Evolutionary conservation across 768 basidiomycete species (phyloP), one percentile per base, ranked within the genome.

Genomic region (Multifurca ochricompacta): DNA sequence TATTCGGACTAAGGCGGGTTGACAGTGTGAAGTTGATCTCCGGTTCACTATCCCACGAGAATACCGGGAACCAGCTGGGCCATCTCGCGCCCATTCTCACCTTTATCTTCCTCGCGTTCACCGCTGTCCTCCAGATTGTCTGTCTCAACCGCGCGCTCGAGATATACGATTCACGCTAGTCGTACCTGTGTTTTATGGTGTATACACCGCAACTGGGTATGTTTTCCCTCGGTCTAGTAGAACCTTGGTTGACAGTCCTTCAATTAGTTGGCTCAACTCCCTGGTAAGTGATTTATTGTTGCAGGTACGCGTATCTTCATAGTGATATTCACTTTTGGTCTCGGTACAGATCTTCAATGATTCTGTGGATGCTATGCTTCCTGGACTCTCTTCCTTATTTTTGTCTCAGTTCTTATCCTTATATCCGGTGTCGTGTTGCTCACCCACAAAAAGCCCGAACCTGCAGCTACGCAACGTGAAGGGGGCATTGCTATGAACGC

Each of bases 121-220:
- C 92, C 0, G 93, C 92, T 3, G 81, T 97, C 30, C 69, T 85
- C 44, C 94, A 98, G 66, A 95, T 97, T 53, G 81, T 91, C 39
- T 94, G 91, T 66, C 74, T 97, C 37, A 94, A 97, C 65, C 83
- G 86, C 37, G 93, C 87, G 6, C 74, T 95, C n/a, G 82, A 82
- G 64, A 84, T 89, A 8, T 94, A 94, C 62, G 93, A 92, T 64
- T 90, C 87, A 91, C 89, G 0, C 69, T 96, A 1, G 91, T 96
- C 16, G 93, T 96, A 0, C 94, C 95, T 0, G 85, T 94, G 13
- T 96, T 97, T 67, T 97, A 95, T 65, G 91, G 91, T 9, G 83
- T 92, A 9, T 94, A 93, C 65, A 93, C 91, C 0, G 87, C 86
- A 2, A 77, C 80, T 21, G 89, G 90, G 80, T 88, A 66, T 41